These are phyloP conservation scores for Erodium moschatum DNA, from an alignment of 441 rosid species.

Conservation along the genomic window DNA sequence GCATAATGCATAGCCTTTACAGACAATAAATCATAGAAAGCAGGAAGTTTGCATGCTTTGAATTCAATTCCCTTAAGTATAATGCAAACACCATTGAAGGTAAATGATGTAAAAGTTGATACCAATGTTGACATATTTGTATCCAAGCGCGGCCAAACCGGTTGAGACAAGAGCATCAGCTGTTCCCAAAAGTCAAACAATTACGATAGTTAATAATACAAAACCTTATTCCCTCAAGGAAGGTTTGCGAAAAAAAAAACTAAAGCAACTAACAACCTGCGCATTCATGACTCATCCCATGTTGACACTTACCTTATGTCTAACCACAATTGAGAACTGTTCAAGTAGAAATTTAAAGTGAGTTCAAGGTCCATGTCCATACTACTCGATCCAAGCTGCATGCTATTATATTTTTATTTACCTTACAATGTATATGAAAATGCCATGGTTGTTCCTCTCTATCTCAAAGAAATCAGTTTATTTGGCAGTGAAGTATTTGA, in stretches of 20 bases:
- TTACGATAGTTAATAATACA: slow-evolving; percentile 1
- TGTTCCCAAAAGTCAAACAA: slow-evolving; percentile 10
- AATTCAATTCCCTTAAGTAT: background rate
- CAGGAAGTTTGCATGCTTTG: background rate
- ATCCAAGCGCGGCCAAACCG: slow-evolving; percentile 22
- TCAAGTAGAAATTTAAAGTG: background rate
- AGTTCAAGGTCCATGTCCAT: background rate
- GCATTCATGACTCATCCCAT: background rate
- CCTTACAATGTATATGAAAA: background rate
- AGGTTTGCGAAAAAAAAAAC: background rate
- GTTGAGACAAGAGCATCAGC: slow-evolving; percentile 23
- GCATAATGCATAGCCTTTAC: background rate
- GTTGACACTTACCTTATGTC: background rate
- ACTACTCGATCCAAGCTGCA: background rate
- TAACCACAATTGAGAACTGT: background rate
- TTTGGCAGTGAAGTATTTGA: background rate
- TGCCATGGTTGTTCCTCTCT: background rate
- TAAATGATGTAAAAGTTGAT: background rate
- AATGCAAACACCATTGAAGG: background rate
- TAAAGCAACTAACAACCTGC: background rate
- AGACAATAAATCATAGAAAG: background rate
- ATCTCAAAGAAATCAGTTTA: background rate
- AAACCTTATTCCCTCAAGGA: background rate
- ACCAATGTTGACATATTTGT: slow-evolving; percentile 21
- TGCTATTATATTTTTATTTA: background rate